A percentile compares a stretch with the other conserved stretches of the same genome.
Evolutionary conservation across 257 asterid species (phyloP).

Genomic region (Lithospermum erythrorhizon): DNA sequence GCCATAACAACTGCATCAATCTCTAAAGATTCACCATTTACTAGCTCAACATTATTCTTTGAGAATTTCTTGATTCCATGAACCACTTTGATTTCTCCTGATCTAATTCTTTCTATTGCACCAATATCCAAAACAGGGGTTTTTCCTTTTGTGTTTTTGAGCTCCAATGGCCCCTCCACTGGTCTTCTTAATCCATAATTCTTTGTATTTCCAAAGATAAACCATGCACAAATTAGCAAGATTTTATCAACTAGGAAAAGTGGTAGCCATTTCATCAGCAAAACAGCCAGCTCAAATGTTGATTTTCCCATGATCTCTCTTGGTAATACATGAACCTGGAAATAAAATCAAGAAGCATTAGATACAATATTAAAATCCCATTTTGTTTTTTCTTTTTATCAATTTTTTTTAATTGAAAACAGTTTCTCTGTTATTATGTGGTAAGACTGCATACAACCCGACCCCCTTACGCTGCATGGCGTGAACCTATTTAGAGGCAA

Average conservation of each 20-base stretch:
- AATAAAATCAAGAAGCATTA: constrained; percentile 7
- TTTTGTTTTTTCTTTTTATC: too few relatives aligned
- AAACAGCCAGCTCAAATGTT: constrained; percentile 57
- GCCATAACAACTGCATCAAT: constrained; percentile 70
- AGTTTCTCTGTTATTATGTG: too few relatives aligned
- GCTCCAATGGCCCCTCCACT: constrained; percentile 49
- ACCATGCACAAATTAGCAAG: constrained; percentile 52
- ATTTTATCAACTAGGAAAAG: constrained; percentile 76
- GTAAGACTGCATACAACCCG: too few relatives aligned
- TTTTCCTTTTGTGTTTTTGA: constrained; percentile 58
- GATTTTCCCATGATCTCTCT: constrained; percentile 70
- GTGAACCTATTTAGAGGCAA: too few relatives aligned
- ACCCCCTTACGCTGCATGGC: too few relatives aligned
- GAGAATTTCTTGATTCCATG: constrained; percentile 57
- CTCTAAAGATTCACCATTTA: constrained; percentile 34
- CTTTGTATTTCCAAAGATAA: constrained; percentile 55
- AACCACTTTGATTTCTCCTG: constrained; percentile 43
- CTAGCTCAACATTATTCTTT: constrained; percentile 36
- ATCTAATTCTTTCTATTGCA: constrained; percentile 47
- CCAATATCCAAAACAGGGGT: constrained; percentile 88
- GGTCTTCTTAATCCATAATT: constrained; percentile 61
- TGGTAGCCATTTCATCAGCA: constrained; percentile 69
- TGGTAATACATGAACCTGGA: constrained; percentile 78
- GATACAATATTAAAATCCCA: background rate
- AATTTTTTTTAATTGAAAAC: too few relatives aligned